Base-by-base conservation (phyloP, 2,329 filamentous ascomycete species). In the Dactylellina haptotyla region DNA sequence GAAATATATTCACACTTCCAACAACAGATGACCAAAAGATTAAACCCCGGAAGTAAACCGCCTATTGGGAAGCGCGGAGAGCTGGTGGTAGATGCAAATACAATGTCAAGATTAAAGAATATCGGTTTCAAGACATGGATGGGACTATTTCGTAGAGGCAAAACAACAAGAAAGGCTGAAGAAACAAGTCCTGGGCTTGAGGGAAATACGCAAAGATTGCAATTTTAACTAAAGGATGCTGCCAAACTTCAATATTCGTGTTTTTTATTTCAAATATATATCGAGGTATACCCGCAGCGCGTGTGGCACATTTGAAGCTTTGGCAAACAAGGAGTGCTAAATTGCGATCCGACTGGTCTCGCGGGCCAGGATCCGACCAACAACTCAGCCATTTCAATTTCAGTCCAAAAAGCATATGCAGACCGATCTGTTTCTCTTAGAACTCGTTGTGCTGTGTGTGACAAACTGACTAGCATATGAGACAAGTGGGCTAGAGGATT, bases 1-100 rank as follows among this genome's bases (percentile, higher is more conserved):
- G 41, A 63, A n/a, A n/a, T 71, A 6, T 63, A 71, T 37, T 37
- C 8, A 20, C 16, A 57, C 14, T 71, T 51, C 54, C 50, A 71
- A 16, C 20, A n/a, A 18, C 26, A 3, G 30, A 63, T 71, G 58
- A 50, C 6, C 9, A 39, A 57, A 12, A 56, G 25, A 14, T 9
- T 71, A 12, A 51, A 30, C 23, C 12, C 34, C 4, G 51, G 32
- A n/a, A 53, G 57, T 9, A n/a, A 28, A 10, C 39, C 66, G 16
- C 65, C 65, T 5, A 10, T 64, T 6, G 66, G 66, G 1, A 41
- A 34, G 32, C 43, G 43, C 9, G 58, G 66, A 26, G 66, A 71
- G 12, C 25, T 71, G 9, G 25, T 63, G 14, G 20, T 20, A 1
- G 32, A 48, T 9, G n/a, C 30, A 18, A 37, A 20, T 5, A 45